These are phyloP conservation scores for Chamaecrista fasciculata DNA, from an alignment of 306 rosid genomes.

Conservation along the genomic window DNA sequence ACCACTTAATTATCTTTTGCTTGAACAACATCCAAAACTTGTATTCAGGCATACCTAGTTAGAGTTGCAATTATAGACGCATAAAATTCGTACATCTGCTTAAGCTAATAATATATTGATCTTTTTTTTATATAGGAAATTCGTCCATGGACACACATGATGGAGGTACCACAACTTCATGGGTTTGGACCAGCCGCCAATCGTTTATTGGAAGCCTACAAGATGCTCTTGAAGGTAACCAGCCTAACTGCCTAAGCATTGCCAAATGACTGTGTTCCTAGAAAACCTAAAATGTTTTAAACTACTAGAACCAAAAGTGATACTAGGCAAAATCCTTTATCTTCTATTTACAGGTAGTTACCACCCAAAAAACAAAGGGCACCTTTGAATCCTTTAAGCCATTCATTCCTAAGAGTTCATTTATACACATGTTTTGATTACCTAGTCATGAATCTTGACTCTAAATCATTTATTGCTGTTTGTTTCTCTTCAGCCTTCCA, in stretches of 20 bases:
- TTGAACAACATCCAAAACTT: background rate
- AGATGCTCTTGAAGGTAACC: conserved; percentile 89
- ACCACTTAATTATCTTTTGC: background rate
- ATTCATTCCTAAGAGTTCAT: background rate
- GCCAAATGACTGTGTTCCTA: background rate
- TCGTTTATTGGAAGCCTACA: conserved; percentile 90
- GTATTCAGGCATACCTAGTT: background rate
- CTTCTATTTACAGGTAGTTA: background rate
- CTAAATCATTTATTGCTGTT: background rate
- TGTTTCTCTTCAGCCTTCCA: background rate
- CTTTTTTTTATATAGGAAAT: conserved; percentile 62
- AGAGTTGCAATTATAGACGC: background rate
- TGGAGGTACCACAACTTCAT: conserved; percentile 99
- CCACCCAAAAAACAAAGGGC: background rate
- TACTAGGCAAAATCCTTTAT: conserved; percentile 6
- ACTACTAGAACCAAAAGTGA: conserved; percentile 8
- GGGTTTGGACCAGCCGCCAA: conserved; percentile 99
- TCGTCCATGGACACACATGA: conserved; percentile 99
- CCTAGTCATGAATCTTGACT: background rate
- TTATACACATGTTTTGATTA: background rate
- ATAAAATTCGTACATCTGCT: background rate
- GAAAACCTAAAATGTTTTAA: background rate
- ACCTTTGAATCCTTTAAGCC: background rate
- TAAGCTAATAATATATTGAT: background rate
- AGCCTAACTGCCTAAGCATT: background rate